Evolutionary conservation across 163 green algal genomes (phyloP).

Genomic region (Chlamydomonas reinhardtii): DNA sequence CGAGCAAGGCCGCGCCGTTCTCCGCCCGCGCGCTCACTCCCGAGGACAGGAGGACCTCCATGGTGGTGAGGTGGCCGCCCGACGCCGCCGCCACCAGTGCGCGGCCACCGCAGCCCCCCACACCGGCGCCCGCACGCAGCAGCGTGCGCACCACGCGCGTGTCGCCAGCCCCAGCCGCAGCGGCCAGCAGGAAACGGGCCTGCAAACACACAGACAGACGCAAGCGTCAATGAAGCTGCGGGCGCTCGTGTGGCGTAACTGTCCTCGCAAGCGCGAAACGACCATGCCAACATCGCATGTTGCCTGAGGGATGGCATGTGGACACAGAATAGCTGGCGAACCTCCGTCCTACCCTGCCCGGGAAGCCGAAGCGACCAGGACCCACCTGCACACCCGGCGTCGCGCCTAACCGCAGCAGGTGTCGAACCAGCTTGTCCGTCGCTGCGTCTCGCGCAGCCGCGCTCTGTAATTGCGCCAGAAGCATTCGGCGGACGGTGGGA

Average conservation of each 20-base stretch:
- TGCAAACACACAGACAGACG: not conserved
- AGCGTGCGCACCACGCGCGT: conserved; percentile 19
- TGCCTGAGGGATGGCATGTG: not conserved
- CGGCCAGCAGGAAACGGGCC: conserved; percentile 35
- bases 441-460: not conserved
- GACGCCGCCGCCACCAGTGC: conserved; percentile 25
- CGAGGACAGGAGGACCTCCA: conserved; percentile 14
- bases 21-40: conserved; percentile 25
- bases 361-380: not conserved
- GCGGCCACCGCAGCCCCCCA: conserved; percentile 13
- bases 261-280: no score
- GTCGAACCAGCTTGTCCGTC: not conserved
- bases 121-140: not conserved
- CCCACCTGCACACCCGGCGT: not conserved
- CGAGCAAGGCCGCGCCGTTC: conserved; percentile 33
- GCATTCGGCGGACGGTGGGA: not conserved
- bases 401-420: not conserved
- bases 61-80: not conserved
- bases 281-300: not conserved
- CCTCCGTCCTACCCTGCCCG: not conserved
- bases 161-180: conserved; percentile 11
- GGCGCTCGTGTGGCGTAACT: no score
- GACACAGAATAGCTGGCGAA: not conserved
- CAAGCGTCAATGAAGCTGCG: not conserved
- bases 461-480: not conserved